These are phyloP conservation scores for Straminergon stramineum DNA, from an alignment of 225 moss, liverwort and hornwort species.

Conservation along the genomic window DNA sequence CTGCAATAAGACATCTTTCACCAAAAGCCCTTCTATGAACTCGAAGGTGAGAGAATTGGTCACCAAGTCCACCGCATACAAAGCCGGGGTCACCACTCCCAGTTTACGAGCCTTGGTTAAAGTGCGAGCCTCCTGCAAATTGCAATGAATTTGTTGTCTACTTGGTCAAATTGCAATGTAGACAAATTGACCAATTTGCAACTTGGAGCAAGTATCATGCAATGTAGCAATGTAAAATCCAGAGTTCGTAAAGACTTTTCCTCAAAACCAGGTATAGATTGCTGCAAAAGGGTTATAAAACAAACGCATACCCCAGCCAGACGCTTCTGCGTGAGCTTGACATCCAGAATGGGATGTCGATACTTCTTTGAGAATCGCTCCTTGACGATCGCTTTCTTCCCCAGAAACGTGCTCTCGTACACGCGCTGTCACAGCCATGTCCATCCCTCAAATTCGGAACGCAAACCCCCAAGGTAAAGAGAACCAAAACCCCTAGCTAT, in stretches of 20 bases:
- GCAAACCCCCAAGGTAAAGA: background rate
- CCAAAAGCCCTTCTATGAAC: conserved; percentile 63
- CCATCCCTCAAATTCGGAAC: background rate
- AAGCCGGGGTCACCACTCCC: conserved; percentile 65
- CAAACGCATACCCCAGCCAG: conserved; percentile 48
- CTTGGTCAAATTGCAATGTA: background rate
- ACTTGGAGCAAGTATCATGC: background rate
- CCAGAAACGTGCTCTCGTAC: conserved; percentile 55
- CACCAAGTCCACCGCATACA: conserved; percentile 69
- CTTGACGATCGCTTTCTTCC: conserved; percentile 69
- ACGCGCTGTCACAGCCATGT: conserved; percentile 36
- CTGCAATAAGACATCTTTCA: conserved; percentile 70
- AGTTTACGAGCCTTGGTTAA: conserved; percentile 82
- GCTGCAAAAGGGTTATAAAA: background rate
- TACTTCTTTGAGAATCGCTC: conserved; percentile 91
- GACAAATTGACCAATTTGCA: background rate
- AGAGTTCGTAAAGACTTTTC: background rate
- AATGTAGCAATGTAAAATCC: background rate
- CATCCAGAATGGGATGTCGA: conserved; percentile 70
- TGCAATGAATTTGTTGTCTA: background rate
- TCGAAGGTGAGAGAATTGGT: conserved; percentile 72
- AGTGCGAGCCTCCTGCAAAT: conserved; percentile 71
- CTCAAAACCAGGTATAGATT: background rate
- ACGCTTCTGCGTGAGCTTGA: conserved; percentile 74
- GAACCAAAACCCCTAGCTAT: background rate